Conservation (phyloP, 23 red algal species). For the Gracilariopsis chorda region DNA sequence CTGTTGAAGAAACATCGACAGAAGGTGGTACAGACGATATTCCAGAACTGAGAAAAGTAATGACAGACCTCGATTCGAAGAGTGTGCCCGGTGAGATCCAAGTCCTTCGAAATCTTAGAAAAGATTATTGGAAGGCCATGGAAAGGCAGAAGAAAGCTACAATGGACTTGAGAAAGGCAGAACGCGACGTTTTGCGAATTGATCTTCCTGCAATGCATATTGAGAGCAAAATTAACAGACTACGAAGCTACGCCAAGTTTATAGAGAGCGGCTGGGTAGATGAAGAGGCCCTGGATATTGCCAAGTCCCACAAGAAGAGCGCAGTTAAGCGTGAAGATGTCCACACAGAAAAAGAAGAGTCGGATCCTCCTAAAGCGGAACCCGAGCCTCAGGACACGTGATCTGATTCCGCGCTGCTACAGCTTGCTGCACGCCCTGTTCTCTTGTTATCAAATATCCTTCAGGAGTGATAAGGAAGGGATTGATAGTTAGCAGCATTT, state of each 20-base stretch:
- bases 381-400: too few relatives aligned
- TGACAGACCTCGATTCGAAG: conserved; percentile 39
- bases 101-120: conserved; percentile 14
- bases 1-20: not conserved
- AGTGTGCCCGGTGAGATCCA: conserved; percentile 15
- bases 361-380: not conserved
- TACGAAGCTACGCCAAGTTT: conserved; percentile 53
- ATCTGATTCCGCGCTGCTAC: too few relatives aligned
- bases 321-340: not conserved
- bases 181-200: conserved; percentile 36
- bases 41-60: conserved; percentile 40
- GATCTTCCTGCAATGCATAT: conserved; percentile 46
- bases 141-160: conserved; percentile 23
- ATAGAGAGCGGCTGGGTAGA: conserved; percentile 60
- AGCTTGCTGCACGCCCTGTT: too few relatives aligned
- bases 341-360: not conserved
- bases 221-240: conserved; percentile 47
- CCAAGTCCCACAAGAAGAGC: not conserved
- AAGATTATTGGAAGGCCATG: conserved; percentile 43
- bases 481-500: too few relatives aligned
- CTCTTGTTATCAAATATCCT: too few relatives aligned
- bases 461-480: too few relatives aligned
- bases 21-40: conserved; percentile 27
- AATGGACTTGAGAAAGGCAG: conserved; percentile 15
- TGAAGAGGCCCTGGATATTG: conserved; percentile 14